Base-by-base conservation (phyloP, 2,329 filamentous ascomycete genomes). In the Emmonsia crescens region DNA sequence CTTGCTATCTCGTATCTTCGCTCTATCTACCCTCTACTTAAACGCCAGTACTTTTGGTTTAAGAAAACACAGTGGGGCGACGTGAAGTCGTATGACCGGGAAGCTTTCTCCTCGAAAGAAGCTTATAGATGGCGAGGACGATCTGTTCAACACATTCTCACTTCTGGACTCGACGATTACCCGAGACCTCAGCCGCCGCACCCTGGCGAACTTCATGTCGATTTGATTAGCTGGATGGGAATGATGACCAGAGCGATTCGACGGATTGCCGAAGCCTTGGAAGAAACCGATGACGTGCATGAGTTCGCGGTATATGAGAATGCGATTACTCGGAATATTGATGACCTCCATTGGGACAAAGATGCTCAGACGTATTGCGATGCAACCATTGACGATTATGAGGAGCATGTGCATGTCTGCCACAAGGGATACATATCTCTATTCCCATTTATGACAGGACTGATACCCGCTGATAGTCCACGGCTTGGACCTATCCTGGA, bases 181-280 rank as follows among this genome's bases (percentile, higher is more conserved):
- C 94, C 94, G 57, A 89, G 94, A 57, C 83, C 94, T 9, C 90
- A 96, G 74, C 92, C 94, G 16, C 94, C 94, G 31, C 92, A 96
- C 73, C 93, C 94, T 0, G 93, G 91, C 69, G 94, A 99, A 83
- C 83, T 99, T 57, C 93, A 99, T 73, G 87, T 95, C 36, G 94
- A 99, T 75, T 81, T 97, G 60, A 89, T 99, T 74, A 89, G 89
- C 59, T 99, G 94, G 94, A 89, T 99, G 77, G 94, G 93, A n/a
- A 85, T 96, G 78, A 96, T 96, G 90, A 88, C 89, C 48, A 86
- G 88, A 66, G 88, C 89, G n/a, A 83, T 99, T 60, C 82, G 85
- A 68, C 89, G 88, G 67, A 89, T 96, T 68, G 90, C 91, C 1
- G 78, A 84, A 54, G 84, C 85, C 31, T 82, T 97, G n/a, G 86